phyloP scores from a whole-genome alignment of 176 grass and related monocot species.

The Paspalum vaginatum region DNA sequence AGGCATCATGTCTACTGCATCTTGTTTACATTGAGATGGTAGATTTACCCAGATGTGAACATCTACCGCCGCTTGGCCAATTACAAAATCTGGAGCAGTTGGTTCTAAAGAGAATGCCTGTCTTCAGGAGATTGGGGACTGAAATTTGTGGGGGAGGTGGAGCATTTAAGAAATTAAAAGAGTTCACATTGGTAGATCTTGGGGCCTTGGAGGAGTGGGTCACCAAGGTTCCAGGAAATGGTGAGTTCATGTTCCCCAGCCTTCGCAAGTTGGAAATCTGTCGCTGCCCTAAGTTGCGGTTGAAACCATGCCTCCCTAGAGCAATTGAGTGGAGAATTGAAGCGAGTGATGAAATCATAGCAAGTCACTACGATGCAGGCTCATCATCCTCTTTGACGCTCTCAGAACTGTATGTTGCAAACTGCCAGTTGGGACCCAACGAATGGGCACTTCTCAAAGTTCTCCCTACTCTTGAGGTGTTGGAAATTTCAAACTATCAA shows the following conservation, averaged over 20 bases:
- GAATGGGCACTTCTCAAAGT: neutral
- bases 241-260: slow-evolving; percentile 9
- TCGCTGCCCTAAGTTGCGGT: neutral
- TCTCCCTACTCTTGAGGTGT: neutral
- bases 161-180: neutral
- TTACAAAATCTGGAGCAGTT: neutral
- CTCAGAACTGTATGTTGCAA: neutral
- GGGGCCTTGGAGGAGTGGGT: neutral
- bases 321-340: neutral
- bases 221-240: neutral
- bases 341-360: neutral
- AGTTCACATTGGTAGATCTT: neutral
- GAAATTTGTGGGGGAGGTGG: slow-evolving; percentile 5
- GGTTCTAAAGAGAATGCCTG: neutral
- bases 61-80: slow-evolving; percentile 7
- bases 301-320: slow-evolving; percentile 5
- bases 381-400: neutral
- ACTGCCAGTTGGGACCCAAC: neutral
- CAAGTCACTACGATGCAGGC: neutral
- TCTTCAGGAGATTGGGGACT: neutral
- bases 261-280: neutral
- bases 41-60: neutral
- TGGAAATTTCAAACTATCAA: slow-evolving; percentile 12
- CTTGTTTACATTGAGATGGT: slow-evolving; percentile 20
- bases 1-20: neutral